Evolutionary conservation across 1,284 basidiomycete genomes (phyloP), one percentile per base, ranked within the genome.

Genomic region (Hemileia vastatrix): DNA sequence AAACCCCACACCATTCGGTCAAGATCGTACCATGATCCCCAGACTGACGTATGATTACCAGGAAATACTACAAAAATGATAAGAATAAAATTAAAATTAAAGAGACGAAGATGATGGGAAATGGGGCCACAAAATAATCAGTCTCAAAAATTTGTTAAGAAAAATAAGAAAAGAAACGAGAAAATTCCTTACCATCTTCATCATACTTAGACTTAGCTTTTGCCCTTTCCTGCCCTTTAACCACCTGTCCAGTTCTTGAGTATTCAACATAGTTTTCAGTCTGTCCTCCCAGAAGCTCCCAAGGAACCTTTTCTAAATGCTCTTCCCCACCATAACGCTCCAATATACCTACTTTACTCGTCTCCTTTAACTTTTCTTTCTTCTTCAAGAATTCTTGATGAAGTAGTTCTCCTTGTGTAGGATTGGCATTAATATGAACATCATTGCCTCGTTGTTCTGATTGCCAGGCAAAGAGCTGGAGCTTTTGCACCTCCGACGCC

Each of bases 191-290:
- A 90, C 88, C 85, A 82, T 96, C 93, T 77, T 96, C 94, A 18
- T 87, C 84, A 77, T 97, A 98, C 77, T 95, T 96, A 45, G 89
- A 93, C 70, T 82, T 82, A 13, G 83, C 83, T 76, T 88, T 89
- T 0, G 85, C 88, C 57, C 84, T 82, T 77, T 96, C 92, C 67
- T 84, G 83, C n/a, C 95, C 94, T 77, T 89, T 92, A 70, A 97
- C 82, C 59, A 97, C 81, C 74, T 90, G 86, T 21, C 95, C 95
- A 3, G 88, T 84, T 64, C 90, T 81, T 61, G 90, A 94, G 77
- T 97, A 99, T 78, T 99, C 95, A 51, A 97, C 88, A 68, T 99
- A 99, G 66, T 93, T 83, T 77, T 98, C 95, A 33, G 92, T 94
- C 78, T 97, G 94, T 0, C 95, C 95, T 65, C 85, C 84, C 43